These are phyloP conservation scores for Coemansia sp. DNA, from an alignment of 192 early-diverging fungal species.

Conservation along the genomic window DNA sequence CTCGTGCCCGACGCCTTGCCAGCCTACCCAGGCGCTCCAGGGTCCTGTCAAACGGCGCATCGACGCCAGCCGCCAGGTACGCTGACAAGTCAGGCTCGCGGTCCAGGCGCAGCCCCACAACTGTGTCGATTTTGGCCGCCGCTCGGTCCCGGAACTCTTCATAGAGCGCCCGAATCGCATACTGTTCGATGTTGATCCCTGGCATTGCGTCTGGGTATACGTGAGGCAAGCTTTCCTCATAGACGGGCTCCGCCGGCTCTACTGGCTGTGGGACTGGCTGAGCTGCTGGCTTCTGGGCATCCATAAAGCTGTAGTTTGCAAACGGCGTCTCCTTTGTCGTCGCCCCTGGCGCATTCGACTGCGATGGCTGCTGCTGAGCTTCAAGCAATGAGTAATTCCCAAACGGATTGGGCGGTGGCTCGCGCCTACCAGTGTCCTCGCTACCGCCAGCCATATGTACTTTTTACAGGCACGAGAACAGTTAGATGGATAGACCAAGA, in stretches of 20 bases:
- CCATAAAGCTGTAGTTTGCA: conserved; percentile 42
- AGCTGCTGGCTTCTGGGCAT: conserved; percentile 14
- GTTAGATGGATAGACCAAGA: too few relatives aligned
- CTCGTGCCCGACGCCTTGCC: conserved; percentile 76
- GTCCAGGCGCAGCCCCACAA: conserved; percentile 48
- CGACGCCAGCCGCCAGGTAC: conserved; percentile 59
- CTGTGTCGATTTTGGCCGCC: conserved; percentile 28
- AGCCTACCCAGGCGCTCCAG: conserved; percentile 71
- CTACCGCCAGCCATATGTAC: too few relatives aligned
- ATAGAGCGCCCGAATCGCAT: conserved; percentile 39
- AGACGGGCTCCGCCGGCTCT: not conserved
- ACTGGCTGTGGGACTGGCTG: not conserved
- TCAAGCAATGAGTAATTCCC: conserved; percentile 48
- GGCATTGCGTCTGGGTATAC: not conserved
- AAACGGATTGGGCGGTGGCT: conserved; percentile 35
- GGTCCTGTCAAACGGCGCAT: conserved; percentile 76
- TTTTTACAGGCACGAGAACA: too few relatives aligned
- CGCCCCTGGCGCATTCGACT: not conserved
- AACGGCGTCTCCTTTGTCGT: conserved; percentile 22
- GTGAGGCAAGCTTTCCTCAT: not conserved
- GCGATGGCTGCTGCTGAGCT: conserved; percentile 15
- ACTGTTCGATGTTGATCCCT: conserved; percentile 33
- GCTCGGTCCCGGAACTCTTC: conserved; percentile 43
- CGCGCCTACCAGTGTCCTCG: not conserved
- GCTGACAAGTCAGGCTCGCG: conserved; percentile 57